These are phyloP conservation scores for Elsinoe fawcettii DNA, from an alignment of 2,329 filamentous ascomycete genomes.

Conservation along the genomic window DNA sequence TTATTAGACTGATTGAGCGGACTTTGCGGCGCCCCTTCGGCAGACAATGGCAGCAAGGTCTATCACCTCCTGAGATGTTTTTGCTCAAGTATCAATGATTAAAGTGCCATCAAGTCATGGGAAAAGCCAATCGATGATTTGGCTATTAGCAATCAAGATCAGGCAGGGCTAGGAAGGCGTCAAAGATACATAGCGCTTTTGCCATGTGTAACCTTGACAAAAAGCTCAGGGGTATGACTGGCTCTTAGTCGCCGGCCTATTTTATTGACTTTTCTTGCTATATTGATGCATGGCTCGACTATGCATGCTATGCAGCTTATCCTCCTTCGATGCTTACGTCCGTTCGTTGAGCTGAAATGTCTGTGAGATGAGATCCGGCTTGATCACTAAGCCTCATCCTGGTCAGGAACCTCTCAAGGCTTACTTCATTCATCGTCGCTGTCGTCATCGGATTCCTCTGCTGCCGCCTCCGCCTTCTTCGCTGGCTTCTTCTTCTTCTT, in stretches of 20 bases:
- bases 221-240: conserved; percentile 2
- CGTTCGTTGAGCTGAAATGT: neutral
- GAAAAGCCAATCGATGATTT: neutral
- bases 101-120: neutral
- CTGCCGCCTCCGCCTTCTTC: conserved; percentile 47
- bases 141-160: neutral
- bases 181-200: neutral
- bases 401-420: neutral
- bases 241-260: neutral
- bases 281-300: neutral
- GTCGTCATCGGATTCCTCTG: conserved; percentile 25
- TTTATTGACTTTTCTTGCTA: conserved; percentile 7
- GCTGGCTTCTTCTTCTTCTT: conserved; percentile 74
- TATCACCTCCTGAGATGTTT: neutral
- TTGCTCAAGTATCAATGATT: neutral
- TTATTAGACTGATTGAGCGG: neutral
- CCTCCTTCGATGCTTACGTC: neutral
- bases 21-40: conserved; percentile 9
- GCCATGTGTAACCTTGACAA: neutral
- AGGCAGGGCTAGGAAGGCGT: neutral
- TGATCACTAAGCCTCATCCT: neutral
- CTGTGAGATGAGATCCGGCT: neutral
- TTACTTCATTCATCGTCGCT: conserved; percentile 30
- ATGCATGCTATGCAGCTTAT: neutral
- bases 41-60: neutral